Base-by-base conservation (phyloP, 2,329 filamentous ascomycete genomes). In the Sclerotinia nivalis region DNA sequence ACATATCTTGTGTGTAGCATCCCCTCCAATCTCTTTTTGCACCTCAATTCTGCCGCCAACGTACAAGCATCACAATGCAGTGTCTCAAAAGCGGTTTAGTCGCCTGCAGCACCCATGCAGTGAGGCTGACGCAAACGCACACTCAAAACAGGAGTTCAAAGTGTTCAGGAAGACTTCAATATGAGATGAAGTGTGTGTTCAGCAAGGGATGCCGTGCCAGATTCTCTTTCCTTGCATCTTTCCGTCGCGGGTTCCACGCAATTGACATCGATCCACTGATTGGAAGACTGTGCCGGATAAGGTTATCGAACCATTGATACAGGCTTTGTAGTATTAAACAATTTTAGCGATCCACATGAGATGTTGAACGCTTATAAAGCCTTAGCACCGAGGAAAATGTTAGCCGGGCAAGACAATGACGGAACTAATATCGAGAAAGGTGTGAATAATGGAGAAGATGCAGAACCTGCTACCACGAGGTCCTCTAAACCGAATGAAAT, bases 21-120 rank as follows among this genome's bases (percentile, higher is more conserved):
- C 31, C 22, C 45, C 45, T 37, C 37, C 45, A 37, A 37, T 37
- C 34, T 37, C 20, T 62, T 43, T 37, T 12, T n/a, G 20, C 20
- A 31, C 31, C 47, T 25, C 60, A n/a, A 20, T n/a, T 62, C 12
- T 50, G 31, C 47, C 12, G 28, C 47, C 28, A 31, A 34, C 45
- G 40, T 28, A n/a, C 59, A 64, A 52, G 31, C 47, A 64, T 64
- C 15, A 52, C 2, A 37, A 64, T 64, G 61, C 61, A 64, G 47
- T n/a, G 15, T 40, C 45, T 64, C 61, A 25, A 52, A 64, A 40
- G 22, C 47, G 47, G 61, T 64, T 28, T 64, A 64, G 47, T 52
- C 47, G 22, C 22, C 47, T 64, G 47, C 47, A 64, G 4, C 31
- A 64, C 15, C 22, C 61, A 64, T 64, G 47, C 31, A 40, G 31